phyloP scores from a whole-genome alignment of 2,329 filamentous ascomycete genomes.

The Aspergillus luchuensis region DNA sequence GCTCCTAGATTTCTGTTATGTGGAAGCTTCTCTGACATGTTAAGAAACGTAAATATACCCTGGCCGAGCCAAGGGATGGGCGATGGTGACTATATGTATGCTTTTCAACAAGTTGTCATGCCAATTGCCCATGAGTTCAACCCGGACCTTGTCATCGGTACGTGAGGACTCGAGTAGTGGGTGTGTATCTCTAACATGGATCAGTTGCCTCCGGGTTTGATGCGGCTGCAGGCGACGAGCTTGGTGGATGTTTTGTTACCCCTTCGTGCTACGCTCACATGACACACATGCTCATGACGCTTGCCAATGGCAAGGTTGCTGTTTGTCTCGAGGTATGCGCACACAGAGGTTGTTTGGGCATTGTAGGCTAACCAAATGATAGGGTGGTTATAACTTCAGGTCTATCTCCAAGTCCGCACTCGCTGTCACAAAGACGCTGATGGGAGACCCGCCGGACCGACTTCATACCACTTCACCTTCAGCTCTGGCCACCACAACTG shows the following conservation, averaged over 20 bases:
- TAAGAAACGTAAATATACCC: conserved; percentile 67
- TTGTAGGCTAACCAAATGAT: not conserved
- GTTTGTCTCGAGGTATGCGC: conserved; percentile 74
- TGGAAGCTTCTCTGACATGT: conserved; percentile 13
- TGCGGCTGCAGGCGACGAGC: conserved; percentile 86
- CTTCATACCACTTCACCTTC: conserved; percentile 53
- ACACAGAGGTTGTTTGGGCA: too few relatives aligned
- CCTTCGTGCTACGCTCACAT: conserved; percentile 94
- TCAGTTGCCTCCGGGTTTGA: conserved; percentile 90
- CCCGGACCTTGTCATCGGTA: conserved; percentile 83
- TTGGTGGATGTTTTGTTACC: conserved; percentile 90
- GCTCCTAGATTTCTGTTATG: conserved; percentile 15
- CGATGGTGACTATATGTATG: conserved; percentile 94
- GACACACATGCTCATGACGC: conserved; percentile 98
- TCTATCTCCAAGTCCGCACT: conserved; percentile 92
- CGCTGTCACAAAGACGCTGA: conserved; percentile 86
- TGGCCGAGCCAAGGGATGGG: conserved; percentile 78
- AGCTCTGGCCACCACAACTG: conserved; percentile 55
- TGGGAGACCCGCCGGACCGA: conserved; percentile 85
- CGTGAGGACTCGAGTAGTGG: conserved; percentile 17
- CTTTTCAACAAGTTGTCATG: conserved; percentile 95
- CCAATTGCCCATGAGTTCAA: conserved; percentile 91
- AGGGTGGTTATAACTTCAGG: conserved; percentile 87
- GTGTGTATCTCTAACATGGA: conserved; percentile 14
- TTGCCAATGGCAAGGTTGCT: conserved; percentile 84